Conservation (phyloP, 148 eudicot genomes). For the Dianthus caryophyllus region DNA sequence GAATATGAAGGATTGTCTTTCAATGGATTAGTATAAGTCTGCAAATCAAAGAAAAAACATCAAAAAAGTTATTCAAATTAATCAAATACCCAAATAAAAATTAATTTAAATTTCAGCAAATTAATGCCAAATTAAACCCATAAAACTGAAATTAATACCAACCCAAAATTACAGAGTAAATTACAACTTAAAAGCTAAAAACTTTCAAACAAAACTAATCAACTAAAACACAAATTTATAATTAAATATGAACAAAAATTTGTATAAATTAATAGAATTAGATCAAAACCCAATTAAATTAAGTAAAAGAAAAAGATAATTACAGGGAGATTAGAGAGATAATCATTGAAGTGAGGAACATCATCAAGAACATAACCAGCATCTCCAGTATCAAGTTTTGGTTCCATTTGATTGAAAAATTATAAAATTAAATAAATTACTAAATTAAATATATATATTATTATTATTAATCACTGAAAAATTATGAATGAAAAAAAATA, state of each 20-base stretch:
- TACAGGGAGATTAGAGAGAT: constrained; percentile 56
- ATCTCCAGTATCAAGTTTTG: constrained; percentile 51
- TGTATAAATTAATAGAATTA: not conserved
- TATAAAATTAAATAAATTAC: not conserved
- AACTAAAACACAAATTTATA: too few species aligned
- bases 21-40: constrained; percentile 73
- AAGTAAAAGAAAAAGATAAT: constrained; percentile 2
- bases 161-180: too few species aligned
- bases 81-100: not conserved
- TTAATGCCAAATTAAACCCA: constrained; percentile 1
- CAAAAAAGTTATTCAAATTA: not conserved
- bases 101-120: not conserved
- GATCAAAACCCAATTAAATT: not conserved
- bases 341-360: constrained; percentile 84
- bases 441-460: too few species aligned
- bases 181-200: too few species aligned
- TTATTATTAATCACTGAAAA: too few species aligned
- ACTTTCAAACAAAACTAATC: too few species aligned
- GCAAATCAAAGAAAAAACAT: constrained; percentile 20
- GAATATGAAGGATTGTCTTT: constrained; percentile 76
- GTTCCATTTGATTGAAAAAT: constrained; percentile 28
- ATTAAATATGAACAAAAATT: not conserved
- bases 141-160: not conserved
- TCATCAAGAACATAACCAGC: constrained; percentile 75
- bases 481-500: too few species aligned